phyloP scores from a whole-genome alignment of 2,329 filamentous ascomycete genomes.

The Fusarium anthophilum region DNA sequence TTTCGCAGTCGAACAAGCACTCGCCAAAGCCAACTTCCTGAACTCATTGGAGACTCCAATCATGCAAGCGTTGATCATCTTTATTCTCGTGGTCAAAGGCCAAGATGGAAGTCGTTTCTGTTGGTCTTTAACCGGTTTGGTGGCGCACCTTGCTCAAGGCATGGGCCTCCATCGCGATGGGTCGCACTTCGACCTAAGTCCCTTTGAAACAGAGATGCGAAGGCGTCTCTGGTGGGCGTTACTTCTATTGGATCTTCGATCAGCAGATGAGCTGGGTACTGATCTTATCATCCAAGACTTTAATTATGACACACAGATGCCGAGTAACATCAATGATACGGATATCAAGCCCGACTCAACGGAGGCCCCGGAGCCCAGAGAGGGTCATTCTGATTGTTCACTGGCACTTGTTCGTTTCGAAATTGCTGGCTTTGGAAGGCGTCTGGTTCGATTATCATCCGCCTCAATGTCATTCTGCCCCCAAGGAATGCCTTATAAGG shows the following conservation, averaged over 20 bases:
- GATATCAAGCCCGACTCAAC: constrained; percentile 58
- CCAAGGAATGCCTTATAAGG: constrained; percentile 34
- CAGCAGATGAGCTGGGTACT: constrained; percentile 63
- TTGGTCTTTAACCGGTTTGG: constrained; percentile 68
- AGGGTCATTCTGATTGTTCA: constrained; percentile 64
- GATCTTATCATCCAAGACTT: constrained; percentile 54
- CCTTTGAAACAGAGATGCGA: constrained; percentile 69
- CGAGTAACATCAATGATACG: constrained; percentile 61
- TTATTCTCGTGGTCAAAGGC: constrained; percentile 59
- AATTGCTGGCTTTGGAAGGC: constrained; percentile 54
- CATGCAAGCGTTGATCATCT: constrained; percentile 67
- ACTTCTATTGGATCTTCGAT: constrained; percentile 63
- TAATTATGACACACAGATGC: constrained; percentile 59
- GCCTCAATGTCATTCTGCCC: constrained; percentile 47
- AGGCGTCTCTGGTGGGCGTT: constrained; percentile 71
- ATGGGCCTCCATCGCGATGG: constrained; percentile 69
- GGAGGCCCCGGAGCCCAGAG: constrained; percentile 57
- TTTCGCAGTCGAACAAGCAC: constrained; percentile 64
- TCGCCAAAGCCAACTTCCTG: constrained; percentile 67
- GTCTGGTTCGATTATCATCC: constrained; percentile 48
- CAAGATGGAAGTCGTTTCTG: constrained; percentile 63
- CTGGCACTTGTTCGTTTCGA: constrained; percentile 61
- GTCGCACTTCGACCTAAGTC: constrained; percentile 59
- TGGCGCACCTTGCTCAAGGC: constrained; percentile 67
- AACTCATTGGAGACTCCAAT: constrained; percentile 65